Percentiles rank a stretch among this genome's conserved stretches.
Evolutionary conservation across 192 early-diverging fungal species (phyloP).

Genomic region (Kappamyces sp.): DNA sequence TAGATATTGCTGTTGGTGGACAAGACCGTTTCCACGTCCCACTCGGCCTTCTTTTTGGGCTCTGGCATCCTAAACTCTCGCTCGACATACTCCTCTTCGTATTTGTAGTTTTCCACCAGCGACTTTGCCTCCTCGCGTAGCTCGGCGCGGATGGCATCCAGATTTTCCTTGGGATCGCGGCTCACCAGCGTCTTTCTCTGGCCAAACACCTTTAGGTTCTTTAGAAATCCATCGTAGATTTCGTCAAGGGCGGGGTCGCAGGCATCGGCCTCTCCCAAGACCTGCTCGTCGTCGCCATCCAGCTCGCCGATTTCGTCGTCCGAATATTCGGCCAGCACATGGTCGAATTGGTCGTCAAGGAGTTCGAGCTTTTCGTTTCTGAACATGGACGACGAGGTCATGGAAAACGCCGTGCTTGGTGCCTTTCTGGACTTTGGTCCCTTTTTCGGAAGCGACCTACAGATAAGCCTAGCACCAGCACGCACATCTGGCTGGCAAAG

Average conservation of each 20-base stretch:
- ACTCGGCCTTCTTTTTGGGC: constrained; percentile 43
- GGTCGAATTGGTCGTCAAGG: constrained; percentile 92
- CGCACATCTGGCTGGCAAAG: too few relatives aligned
- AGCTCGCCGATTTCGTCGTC: constrained; percentile 43
- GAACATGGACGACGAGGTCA: constrained; percentile 90
- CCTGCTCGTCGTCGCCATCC: constrained; percentile 32
- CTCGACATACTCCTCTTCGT: constrained; percentile 44
- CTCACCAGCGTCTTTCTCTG: constrained; percentile 19
- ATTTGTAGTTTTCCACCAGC: constrained; percentile 64
- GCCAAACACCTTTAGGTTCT: constrained; percentile 35
- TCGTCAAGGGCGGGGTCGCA: constrained; percentile 22
- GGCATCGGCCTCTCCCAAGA: constrained; percentile 20
- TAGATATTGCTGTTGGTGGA: constrained; percentile 91
- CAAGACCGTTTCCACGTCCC: constrained; percentile 91
- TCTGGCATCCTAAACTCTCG: constrained; percentile 33
- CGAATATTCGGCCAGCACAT: constrained; percentile 47
- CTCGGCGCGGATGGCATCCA: constrained; percentile 36
- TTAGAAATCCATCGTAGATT: constrained; percentile 48
- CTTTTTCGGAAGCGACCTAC: too few relatives aligned
- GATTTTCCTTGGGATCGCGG: constrained; percentile 23
- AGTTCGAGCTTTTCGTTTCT: constrained; percentile 85
- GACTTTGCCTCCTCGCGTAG: constrained; percentile 29
- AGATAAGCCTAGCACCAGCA: too few relatives aligned
- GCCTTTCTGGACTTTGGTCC: constrained; percentile 8
- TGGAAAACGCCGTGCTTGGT: constrained; percentile 61